Conservation (phyloP, 768 basidiomycete genomes). For the Tylopilus sp. region DNA sequence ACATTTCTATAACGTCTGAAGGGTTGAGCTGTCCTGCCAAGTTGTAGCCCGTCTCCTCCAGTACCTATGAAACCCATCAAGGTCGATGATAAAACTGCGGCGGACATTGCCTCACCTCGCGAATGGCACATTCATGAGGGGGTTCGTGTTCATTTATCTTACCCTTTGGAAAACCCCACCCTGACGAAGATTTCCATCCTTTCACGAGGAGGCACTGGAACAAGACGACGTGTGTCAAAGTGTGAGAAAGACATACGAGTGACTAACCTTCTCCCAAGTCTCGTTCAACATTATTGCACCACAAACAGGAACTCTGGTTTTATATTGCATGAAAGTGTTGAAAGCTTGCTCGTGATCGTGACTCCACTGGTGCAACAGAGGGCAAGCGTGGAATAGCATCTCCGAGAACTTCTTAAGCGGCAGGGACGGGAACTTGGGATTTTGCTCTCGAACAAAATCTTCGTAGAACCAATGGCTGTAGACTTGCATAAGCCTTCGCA, state of each 20-base stretch:
- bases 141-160: conserved; percentile 97
- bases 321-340: conserved; percentile 91
- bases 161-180: conserved; percentile 99
- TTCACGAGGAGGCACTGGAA: conserved; percentile 91
- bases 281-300: conserved; percentile 95
- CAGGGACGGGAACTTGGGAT: conserved; percentile 81
- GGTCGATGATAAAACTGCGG: neutral
- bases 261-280: conserved; percentile 83
- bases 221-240: conserved; percentile 10
- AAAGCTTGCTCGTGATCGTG: conserved; percentile 84
- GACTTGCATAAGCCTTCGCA: conserved; percentile 11
- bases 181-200: conserved; percentile 95
- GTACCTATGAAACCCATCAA: conserved; percentile 55
- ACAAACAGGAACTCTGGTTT: conserved; percentile 94
- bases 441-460: conserved; percentile 94
- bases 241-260: conserved; percentile 2
- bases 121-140: conserved; percentile 76
- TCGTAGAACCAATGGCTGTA: conserved; percentile 99
- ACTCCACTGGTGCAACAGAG: conserved; percentile 78
- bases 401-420: conserved; percentile 92
- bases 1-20: conserved; percentile 73
- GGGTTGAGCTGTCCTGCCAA: conserved; percentile 62
- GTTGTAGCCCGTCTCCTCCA: conserved; percentile 97
- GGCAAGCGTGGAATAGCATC: conserved; percentile 83
- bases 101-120: conserved; percentile 64